Conservation (phyloP, 345 rosid genomes). For the Boechera stricta region DNA sequence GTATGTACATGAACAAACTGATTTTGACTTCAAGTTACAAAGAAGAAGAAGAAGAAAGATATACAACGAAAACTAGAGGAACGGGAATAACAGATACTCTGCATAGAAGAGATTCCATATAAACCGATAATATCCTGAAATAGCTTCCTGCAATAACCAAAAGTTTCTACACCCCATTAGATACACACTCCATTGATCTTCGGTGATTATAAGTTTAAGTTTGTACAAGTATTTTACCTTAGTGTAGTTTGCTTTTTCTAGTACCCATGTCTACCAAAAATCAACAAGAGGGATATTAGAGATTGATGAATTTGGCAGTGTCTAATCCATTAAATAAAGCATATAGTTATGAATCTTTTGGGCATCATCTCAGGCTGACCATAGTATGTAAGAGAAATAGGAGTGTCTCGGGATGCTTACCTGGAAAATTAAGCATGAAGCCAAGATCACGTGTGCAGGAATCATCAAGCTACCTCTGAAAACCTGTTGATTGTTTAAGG, state of each 20-base stretch:
- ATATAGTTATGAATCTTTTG: slow-evolving; percentile 4
- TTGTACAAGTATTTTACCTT: slow-evolving; percentile 57
- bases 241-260: slow-evolving; percentile 80
- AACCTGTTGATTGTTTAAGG: slow-evolving; percentile 57
- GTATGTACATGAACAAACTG: slow-evolving; percentile 39
- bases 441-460: slow-evolving; percentile 73
- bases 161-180: slow-evolving; percentile 27
- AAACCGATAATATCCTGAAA: slow-evolving; percentile 72
- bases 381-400: background rate
- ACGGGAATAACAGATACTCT: slow-evolving; percentile 85
- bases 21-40: slow-evolving; percentile 30
- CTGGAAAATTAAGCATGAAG: slow-evolving; percentile 82
- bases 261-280: slow-evolving; percentile 67
- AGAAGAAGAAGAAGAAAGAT: slow-evolving; percentile 13
- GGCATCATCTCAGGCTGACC: background rate
- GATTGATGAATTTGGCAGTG: slow-evolving; percentile 14
- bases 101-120: slow-evolving; percentile 96
- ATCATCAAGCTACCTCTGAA: slow-evolving; percentile 80
- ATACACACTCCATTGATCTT: slow-evolving; percentile 7
- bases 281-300: slow-evolving; percentile 19
- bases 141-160: slow-evolving; percentile 76
- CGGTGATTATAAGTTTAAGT: background rate
- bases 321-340: background rate
- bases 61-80: slow-evolving; percentile 52
- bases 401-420: slow-evolving; percentile 44